Evolutionary conservation across 2,329 filamentous ascomycete genomes (phyloP), one percentile per base, ranked within the genome.

Genomic region (Pestalotiopsis sp.): DNA sequence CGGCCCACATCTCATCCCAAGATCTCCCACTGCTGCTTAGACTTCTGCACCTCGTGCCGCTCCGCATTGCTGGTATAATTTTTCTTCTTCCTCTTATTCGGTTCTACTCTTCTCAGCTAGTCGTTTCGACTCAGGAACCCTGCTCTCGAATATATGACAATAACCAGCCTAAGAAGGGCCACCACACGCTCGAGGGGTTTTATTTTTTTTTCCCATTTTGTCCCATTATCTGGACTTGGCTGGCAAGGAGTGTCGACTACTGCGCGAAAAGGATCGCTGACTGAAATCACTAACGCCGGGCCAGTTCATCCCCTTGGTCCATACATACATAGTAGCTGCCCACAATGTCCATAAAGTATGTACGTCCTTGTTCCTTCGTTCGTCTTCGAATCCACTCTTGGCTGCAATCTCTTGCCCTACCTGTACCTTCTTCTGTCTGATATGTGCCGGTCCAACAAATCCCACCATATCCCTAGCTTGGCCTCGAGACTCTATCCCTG

Each of bases 301-400:
- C 67, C 58, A 45, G 39, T n/a, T n/a, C 76, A 75, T 75, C 74
- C 77, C 74, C 73, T 72, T 72, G 74, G 59, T 62, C 59, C 59
- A 36, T 36, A 73, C 72, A 52, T 52, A 52, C 45, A 52, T 52
- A 52, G 45, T n/a, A n/a, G 73, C 76, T 72, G 67, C 61, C 69
- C 71, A 76, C 75, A 76, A 82, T 82, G 81, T 82, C 81, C 77
- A 81, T 82, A 78, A 82, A 78, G 77, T 78, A 78, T 72, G 75
- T 75, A 71, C 58, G 71, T 62, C 20, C 72, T 75, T 72, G 75
- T 70, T 76, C 66, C 72, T 72, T 74, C 69, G 72, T 73, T 70
- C 69, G 68, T 72, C 71, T 61, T 65, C 69, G 67, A 69, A 67
- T 62, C 69, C 66, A 72, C 61, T 61, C 36, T 67, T 68, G 20